Percentiles rank a stretch among this genome's conserved stretches.
phyloP scores from a whole-genome alignment of 768 basidiomycete species.

The Tylopilus rubrobrunneus region DNA sequence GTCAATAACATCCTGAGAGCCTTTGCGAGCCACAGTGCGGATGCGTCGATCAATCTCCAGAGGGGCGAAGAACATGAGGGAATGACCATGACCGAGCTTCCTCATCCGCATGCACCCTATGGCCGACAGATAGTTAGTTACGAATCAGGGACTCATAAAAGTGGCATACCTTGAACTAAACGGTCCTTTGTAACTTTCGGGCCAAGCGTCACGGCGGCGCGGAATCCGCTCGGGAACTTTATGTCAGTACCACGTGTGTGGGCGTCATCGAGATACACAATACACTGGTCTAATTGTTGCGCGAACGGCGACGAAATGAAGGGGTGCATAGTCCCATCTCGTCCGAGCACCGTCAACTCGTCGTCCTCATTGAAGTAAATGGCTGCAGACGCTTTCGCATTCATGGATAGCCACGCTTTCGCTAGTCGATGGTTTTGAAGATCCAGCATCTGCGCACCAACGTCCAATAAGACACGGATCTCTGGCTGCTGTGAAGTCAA shows the following conservation, averaged over 20 bases:
- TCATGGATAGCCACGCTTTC: constrained; percentile 36
- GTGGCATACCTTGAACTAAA: constrained; percentile 30
- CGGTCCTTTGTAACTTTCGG: constrained; percentile 39
- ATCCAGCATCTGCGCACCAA: constrained; percentile 56
- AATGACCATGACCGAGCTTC: too few species aligned
- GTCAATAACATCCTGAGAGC: too few species aligned
- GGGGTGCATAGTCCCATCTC: constrained; percentile 24
- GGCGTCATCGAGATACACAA: constrained; percentile 38
- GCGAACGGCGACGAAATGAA: constrained; percentile 32
- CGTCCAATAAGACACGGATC: constrained; percentile 47
- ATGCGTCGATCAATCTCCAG: too few species aligned
- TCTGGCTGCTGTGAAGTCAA: constrained; percentile 35
- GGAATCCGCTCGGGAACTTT: constrained; percentile 31
- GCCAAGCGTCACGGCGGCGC: constrained; percentile 38
- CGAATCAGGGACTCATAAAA: not conserved
- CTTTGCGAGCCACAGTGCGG: too few species aligned
- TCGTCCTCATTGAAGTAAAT: constrained; percentile 36
- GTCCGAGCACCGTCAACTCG: not conserved
- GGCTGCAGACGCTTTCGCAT: constrained; percentile 23
- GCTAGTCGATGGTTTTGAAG: constrained; percentile 41
- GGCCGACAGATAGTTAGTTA: too few species aligned
- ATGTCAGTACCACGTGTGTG: constrained; percentile 40
- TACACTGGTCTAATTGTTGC: constrained; percentile 32
- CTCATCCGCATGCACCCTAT: too few species aligned
- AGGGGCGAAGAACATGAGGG: too few species aligned